Evolutionary conservation across 1,284 basidiomycete genomes (phyloP).

Genomic region (Bjerkandera adusta): DNA sequence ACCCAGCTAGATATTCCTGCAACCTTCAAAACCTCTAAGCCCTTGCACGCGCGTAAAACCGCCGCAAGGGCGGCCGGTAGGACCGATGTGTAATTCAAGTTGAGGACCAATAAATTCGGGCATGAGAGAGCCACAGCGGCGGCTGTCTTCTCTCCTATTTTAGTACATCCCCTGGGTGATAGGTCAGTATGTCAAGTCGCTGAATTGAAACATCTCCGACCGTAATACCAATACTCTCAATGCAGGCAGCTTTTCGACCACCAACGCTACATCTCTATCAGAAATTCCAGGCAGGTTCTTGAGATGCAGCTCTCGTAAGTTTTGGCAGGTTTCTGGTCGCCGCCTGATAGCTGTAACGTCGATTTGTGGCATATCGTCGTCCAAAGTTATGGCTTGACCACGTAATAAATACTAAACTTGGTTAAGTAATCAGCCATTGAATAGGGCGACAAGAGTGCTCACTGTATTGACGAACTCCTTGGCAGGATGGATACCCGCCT

Average conservation of each 20-base stretch:
- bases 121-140: slow-evolving; percentile 43
- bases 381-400: slow-evolving; percentile 49
- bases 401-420: slow-evolving; percentile 53
- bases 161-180: slow-evolving; percentile 51
- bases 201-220: slow-evolving; percentile 34
- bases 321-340: slow-evolving; percentile 26
- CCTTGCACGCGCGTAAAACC: slow-evolving; percentile 40
- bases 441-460: slow-evolving; percentile 18
- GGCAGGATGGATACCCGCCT: slow-evolving; percentile 37
- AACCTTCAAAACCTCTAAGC: slow-evolving; percentile 57
- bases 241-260: slow-evolving; percentile 42
- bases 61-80: slow-evolving; percentile 45
- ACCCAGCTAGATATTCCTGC: slow-evolving; percentile 64
- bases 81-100: slow-evolving; percentile 61
- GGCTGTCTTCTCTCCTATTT: slow-evolving; percentile 50
- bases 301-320: slow-evolving; percentile 49
- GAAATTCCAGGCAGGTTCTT: slow-evolving; percentile 49
- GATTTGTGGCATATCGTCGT: slow-evolving; percentile 51
- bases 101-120: slow-evolving; percentile 42
- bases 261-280: slow-evolving; percentile 49
- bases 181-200: background rate
- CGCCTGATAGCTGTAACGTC: slow-evolving; percentile 41
- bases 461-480: slow-evolving; percentile 58
- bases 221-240: slow-evolving; percentile 51
- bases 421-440: background rate